A percentile compares a stretch with the other conserved stretches of the same genome.
Evolutionary conservation across 2,329 filamentous ascomycete genomes (phyloP).

Genomic region (Falciphora oryzae): DNA sequence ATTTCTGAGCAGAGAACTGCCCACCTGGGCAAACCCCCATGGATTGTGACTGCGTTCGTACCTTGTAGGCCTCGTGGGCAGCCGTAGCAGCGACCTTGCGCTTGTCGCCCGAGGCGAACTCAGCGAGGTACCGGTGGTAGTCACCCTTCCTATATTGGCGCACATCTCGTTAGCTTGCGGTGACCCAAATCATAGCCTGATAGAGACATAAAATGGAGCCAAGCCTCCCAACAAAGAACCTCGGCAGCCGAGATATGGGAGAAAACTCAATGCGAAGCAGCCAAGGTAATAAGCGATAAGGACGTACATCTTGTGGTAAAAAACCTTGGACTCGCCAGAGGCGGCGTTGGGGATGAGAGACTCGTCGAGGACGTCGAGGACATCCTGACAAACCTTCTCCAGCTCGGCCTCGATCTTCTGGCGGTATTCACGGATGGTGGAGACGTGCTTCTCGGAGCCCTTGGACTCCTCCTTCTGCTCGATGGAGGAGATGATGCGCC

Average conservation of each 20-base stretch:
- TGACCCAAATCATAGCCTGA: not conserved
- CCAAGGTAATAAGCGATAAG: conserved; percentile 4
- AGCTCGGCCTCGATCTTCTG: conserved; percentile 98
- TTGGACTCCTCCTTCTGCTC: conserved; percentile 99
- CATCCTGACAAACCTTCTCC: conserved; percentile 97
- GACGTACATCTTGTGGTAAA: conserved; percentile 99
- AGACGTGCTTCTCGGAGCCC: conserved; percentile 91
- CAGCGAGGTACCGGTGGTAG: conserved; percentile 92
- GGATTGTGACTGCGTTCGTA: conserved; percentile 34
- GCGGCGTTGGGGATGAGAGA: conserved; percentile 92
- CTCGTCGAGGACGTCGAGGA: conserved; percentile 90
- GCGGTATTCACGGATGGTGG: conserved; percentile 93
- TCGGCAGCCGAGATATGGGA: not conserved
- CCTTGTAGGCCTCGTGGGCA: conserved; percentile 96
- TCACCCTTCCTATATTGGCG: conserved; percentile 76
- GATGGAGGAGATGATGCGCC: conserved; percentile 99
- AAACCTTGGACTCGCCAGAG: conserved; percentile 98
- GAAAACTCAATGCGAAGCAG: not conserved
- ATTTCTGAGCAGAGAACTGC: conserved; percentile 1
- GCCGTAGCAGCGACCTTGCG: conserved; percentile 81
- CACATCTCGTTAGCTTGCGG: not conserved
- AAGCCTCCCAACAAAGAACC: too few relatives aligned
- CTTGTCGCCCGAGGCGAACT: conserved; percentile 90
- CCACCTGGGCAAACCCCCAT: not conserved
- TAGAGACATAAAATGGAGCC: too few relatives aligned